Conservation (phyloP, 148 eudicot genomes). For the Heliamphora exappendiculata region DNA sequence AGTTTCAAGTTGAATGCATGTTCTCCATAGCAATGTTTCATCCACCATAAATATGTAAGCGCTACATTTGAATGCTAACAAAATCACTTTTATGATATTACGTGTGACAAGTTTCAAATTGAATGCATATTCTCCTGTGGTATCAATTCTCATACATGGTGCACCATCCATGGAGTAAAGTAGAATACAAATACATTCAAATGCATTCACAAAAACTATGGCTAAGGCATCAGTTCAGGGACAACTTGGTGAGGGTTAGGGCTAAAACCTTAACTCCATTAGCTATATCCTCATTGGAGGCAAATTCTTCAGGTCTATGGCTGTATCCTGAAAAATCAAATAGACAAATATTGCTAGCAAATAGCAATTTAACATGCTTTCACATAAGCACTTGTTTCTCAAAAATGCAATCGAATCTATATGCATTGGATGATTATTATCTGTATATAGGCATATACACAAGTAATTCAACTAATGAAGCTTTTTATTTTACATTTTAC, state of each 20-base stretch:
- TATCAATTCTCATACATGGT: too few species aligned
- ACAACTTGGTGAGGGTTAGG: slow-evolving; percentile 64
- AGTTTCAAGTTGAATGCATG: too few species aligned
- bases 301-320: slow-evolving; percentile 90
- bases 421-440: not conserved
- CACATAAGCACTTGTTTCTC: not conserved
- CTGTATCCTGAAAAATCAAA: slow-evolving; percentile 68
- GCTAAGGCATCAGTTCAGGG: slow-evolving; percentile 29
- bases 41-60: too few species aligned
- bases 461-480: not conserved
- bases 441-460: not conserved
- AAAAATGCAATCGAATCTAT: not conserved
- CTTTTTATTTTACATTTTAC: not conserved
- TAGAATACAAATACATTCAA: not conserved
- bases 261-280: slow-evolving; percentile 89
- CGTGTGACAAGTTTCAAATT: too few species aligned
- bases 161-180: too few species aligned
- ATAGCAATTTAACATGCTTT: not conserved
- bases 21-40: too few species aligned
- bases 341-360: too few species aligned
- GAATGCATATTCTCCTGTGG: too few species aligned
- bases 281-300: slow-evolving; percentile 53
- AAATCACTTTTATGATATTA: too few species aligned
- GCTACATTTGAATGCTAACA: too few species aligned
- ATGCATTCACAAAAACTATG: not conserved